Percentiles rank a stretch among this genome's conserved stretches.
Conservation (phyloP, 2,329 filamentous ascomycete species). For the Colletotrichum limetticola region DNA sequence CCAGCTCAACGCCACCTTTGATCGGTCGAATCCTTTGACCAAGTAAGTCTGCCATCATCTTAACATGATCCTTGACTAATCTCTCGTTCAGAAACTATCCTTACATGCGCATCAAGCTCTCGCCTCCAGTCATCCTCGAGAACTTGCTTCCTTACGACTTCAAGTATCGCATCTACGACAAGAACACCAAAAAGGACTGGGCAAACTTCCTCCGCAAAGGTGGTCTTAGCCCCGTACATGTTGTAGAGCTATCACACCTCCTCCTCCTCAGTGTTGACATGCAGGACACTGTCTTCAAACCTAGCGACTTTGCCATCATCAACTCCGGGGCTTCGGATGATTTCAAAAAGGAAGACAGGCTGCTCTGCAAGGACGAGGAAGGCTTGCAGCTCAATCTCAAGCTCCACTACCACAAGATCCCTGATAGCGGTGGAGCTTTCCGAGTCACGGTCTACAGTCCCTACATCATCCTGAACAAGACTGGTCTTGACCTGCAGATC, state of each 20-base stretch:
- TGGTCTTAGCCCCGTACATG: conserved; percentile 95
- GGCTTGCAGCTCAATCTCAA: conserved; percentile 83
- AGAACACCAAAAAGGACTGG: conserved; percentile 98
- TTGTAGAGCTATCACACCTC: conserved; percentile 94
- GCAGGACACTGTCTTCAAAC: conserved; percentile 94
- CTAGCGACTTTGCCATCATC: conserved; percentile 97
- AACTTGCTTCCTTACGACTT: conserved; percentile 97
- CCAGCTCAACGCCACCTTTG: conserved; percentile 88
- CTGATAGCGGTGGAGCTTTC: conserved; percentile 94
- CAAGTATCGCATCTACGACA: conserved; percentile 99
- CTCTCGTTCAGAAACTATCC: conserved; percentile 75
- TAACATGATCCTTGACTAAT: conserved; percentile 43
- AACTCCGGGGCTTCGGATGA: conserved; percentile 90
- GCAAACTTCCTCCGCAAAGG: conserved; percentile 97
- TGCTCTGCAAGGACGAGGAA: conserved; percentile 87
- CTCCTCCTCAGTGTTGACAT: conserved; percentile 93
- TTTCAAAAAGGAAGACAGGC: conserved; percentile 82
- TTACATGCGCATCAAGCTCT: conserved; percentile 92
- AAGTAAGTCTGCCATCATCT: conserved; percentile 59
- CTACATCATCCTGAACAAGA: conserved; percentile 95
- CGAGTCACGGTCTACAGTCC: conserved; percentile 95
- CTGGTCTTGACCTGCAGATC: conserved; percentile 87
- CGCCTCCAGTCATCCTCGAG: conserved; percentile 92
- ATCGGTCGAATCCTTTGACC: conserved; percentile 84
- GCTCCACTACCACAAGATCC: conserved; percentile 90